phyloP scores from a whole-genome alignment of 1,284 basidiomycete genomes.

The Boletellus deceptivus region DNA sequence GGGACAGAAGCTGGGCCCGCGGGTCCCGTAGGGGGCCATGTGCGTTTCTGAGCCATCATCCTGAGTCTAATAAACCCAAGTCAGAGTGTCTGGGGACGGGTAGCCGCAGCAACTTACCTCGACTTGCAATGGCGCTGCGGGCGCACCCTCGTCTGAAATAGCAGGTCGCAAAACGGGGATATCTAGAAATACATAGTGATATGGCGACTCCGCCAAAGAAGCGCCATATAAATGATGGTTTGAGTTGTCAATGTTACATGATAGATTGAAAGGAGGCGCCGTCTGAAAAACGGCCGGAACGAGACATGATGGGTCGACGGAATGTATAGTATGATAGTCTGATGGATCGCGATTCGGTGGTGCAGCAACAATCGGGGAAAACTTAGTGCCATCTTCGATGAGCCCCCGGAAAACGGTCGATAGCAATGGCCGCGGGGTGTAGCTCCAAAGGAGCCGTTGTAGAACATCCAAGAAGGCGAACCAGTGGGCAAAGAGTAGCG shows the following conservation, averaged over 20 bases:
- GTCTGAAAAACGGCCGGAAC: constrained; percentile 5
- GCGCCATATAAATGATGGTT: not conserved
- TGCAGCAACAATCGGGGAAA: not conserved
- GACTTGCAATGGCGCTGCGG: not conserved
- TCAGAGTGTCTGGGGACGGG: not conserved
- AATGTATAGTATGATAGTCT: not conserved
- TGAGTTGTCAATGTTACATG: constrained; percentile 3
- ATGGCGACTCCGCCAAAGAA: not conserved
- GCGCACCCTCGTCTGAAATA: not conserved
- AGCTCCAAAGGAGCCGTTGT: constrained; percentile 9
- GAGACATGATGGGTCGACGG: constrained; percentile 11
- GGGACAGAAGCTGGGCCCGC: constrained; percentile 24
- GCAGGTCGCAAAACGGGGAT: not conserved
- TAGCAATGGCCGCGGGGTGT: constrained; percentile 11
- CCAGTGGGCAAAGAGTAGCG: constrained; percentile 16
- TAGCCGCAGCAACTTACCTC: constrained; percentile 2
- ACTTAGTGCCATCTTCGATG: constrained; percentile 5
- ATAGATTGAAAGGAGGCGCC: not conserved
- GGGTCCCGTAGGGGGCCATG: constrained; percentile 6
- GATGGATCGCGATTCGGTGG: not conserved
- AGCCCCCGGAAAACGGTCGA: constrained; percentile 6
- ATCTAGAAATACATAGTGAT: constrained; percentile 1
- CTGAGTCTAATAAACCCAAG: constrained; percentile 5
- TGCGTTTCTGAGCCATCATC: not conserved
- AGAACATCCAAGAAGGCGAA: constrained; percentile 13